Conservation (phyloP, 805 yeast species). For the Saturnispora galanensis region DNA sequence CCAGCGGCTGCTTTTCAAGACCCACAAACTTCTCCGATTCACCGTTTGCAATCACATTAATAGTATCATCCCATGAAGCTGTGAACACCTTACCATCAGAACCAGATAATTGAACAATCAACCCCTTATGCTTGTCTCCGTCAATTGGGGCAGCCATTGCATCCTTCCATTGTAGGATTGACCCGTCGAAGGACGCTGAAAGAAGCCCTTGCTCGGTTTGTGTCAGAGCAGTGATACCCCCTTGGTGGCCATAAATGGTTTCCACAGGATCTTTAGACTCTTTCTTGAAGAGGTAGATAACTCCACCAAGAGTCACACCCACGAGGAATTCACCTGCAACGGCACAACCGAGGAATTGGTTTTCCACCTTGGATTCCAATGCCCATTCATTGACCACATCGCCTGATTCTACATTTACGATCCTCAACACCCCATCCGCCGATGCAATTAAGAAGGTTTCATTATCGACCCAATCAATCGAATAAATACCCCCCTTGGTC, state of each 20-base stretch:
- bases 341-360: constrained; percentile 62
- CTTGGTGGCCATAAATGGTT: constrained; percentile 69
- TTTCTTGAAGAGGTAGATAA: constrained; percentile 47
- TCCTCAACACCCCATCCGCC: constrained; percentile 68
- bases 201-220: constrained; percentile 20
- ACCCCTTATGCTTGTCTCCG: constrained; percentile 48
- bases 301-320: constrained; percentile 64
- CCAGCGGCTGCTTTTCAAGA: constrained; percentile 40
- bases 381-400: constrained; percentile 41
- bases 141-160: constrained; percentile 27
- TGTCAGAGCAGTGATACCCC: constrained; percentile 56
- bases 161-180: constrained; percentile 49
- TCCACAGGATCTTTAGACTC: constrained; percentile 30
- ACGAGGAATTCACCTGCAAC: constrained; percentile 58
- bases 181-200: constrained; percentile 82
- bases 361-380: constrained; percentile 36
- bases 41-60: constrained; percentile 32
- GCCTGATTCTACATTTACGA: constrained; percentile 45
- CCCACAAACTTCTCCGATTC: constrained; percentile 19
- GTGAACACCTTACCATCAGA: constrained; percentile 16
- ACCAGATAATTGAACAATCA: constrained; percentile 39
- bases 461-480: constrained; percentile 55
- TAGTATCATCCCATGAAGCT: constrained; percentile 78
- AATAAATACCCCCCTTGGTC: constrained; percentile 77
- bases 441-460: constrained; percentile 71